These are phyloP conservation scores for Hysterangium stoloniferum DNA, from an alignment of 768 basidiomycete species.

Conservation along the genomic window DNA sequence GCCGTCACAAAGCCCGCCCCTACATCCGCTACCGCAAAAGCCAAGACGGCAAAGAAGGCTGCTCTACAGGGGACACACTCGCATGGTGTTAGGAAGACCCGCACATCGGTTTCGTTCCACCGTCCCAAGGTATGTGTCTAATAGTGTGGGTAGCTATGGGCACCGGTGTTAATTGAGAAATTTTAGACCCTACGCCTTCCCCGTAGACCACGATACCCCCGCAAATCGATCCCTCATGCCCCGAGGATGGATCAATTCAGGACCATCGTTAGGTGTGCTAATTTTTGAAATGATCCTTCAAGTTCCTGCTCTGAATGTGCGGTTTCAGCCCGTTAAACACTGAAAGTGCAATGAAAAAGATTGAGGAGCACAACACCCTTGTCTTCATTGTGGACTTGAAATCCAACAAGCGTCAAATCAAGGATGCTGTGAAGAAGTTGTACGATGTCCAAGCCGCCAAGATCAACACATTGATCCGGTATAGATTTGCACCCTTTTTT, in stretches of 20 bases:
- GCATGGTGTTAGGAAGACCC: slow-evolving; percentile 70
- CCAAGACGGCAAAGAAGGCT: slow-evolving; percentile 94
- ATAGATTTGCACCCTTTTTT: background rate
- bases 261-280: slow-evolving; percentile 79
- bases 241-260: slow-evolving; percentile 96
- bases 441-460: slow-evolving; percentile 96
- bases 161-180: background rate
- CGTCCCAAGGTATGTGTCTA: slow-evolving; percentile 53
- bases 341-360: slow-evolving; percentile 99
- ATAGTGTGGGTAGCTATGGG: too few relatives aligned
- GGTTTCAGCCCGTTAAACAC: slow-evolving; percentile 76
- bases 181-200: slow-evolving; percentile 63
- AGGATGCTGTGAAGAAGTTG: slow-evolving; percentile 98
- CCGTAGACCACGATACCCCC: slow-evolving; percentile 88
- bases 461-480: slow-evolving; percentile 98
- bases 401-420: slow-evolving; percentile 98
- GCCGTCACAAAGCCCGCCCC: slow-evolving; percentile 20
- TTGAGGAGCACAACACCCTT: slow-evolving; percentile 98
- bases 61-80: slow-evolving; percentile 81
- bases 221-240: slow-evolving; percentile 86
- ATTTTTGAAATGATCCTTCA: background rate
- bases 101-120: slow-evolving; percentile 87
- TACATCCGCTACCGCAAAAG: slow-evolving; percentile 44
- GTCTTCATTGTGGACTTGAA: slow-evolving; percentile 96
- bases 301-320: background rate